Conservation (phyloP, 768 basidiomycete genomes). For the Boletus pseudopeckii region DNA sequence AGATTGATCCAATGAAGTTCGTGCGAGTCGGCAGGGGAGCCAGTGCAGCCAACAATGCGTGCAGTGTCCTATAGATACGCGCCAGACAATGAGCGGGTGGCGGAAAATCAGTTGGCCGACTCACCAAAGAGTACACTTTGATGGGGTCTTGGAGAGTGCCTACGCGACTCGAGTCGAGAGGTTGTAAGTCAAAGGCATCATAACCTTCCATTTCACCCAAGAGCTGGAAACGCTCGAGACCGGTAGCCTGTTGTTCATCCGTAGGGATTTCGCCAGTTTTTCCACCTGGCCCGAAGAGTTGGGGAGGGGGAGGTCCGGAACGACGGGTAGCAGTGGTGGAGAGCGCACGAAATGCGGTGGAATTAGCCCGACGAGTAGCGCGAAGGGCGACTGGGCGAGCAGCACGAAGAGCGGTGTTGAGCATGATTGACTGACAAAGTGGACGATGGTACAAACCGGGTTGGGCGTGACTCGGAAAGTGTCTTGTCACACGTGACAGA, state of each 20-base stretch:
- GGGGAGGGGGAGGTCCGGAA: constrained; percentile 61
- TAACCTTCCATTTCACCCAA: constrained; percentile 85
- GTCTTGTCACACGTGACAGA: constrained; percentile 23
- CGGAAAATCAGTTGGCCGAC: constrained; percentile 25
- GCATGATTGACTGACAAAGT: constrained; percentile 19
- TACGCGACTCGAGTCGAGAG: constrained; percentile 78
- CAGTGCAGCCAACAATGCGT: constrained; percentile 92
- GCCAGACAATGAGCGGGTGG: not conserved
- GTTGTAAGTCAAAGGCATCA: constrained; percentile 84
- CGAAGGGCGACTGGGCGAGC: constrained; percentile 27
- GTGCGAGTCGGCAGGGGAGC: constrained; percentile 92
- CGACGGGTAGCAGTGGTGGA: constrained; percentile 53
- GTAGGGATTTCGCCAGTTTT: constrained; percentile 75
- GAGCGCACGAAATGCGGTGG: constrained; percentile 48
- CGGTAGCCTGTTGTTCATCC: constrained; percentile 89
- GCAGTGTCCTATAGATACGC: constrained; percentile 57
- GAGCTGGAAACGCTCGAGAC: constrained; percentile 93
- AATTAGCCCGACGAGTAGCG: constrained; percentile 17
- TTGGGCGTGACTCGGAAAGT: constrained; percentile 23
- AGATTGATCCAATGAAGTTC: constrained; percentile 84
- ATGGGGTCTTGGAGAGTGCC: constrained; percentile 88
- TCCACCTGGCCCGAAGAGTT: constrained; percentile 68
- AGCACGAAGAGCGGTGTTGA: constrained; percentile 25
- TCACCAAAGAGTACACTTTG: constrained; percentile 80
- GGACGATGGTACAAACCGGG: constrained; percentile 27